Evolutionary conservation across 805 yeast species (phyloP).

Genomic region (Wickerhamiella sergipiensis): DNA sequence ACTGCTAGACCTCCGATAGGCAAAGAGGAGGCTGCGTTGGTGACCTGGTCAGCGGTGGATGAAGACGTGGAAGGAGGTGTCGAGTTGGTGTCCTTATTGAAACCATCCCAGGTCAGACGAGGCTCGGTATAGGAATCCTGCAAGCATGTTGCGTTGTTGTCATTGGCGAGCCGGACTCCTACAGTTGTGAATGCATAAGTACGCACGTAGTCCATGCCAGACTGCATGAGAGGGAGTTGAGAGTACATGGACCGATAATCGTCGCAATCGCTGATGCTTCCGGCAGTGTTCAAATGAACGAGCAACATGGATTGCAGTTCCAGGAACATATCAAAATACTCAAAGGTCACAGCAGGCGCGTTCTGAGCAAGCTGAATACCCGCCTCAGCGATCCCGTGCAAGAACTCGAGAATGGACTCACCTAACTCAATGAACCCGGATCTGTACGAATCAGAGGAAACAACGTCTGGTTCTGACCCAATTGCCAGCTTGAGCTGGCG

Average conservation of each 20-base stretch:
- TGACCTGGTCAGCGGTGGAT: neutral
- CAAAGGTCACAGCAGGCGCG: neutral
- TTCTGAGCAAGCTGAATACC: neutral
- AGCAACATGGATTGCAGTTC: neutral
- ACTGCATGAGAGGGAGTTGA: neutral
- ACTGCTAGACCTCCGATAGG: neutral
- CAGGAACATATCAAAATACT: neutral
- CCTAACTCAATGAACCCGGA: neutral
- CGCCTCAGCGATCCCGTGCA: neutral
- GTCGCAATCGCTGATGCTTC: neutral
- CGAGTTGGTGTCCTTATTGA: neutral
- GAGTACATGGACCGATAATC: neutral
- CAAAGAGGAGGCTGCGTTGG: neutral
- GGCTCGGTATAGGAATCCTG: neutral
- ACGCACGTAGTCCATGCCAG: neutral
- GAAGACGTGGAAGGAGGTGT: neutral
- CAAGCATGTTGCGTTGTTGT: neutral
- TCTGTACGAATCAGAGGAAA: neutral
- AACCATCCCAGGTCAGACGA: neutral
- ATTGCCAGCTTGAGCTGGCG: neutral
- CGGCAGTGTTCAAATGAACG: neutral
- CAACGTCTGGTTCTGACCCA: neutral
- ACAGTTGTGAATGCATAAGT: neutral
- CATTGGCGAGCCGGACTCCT: neutral
- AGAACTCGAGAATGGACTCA: neutral